Conservation (phyloP, 2,329 filamentous ascomycete species). For the Hypoxylon sp. region DNA sequence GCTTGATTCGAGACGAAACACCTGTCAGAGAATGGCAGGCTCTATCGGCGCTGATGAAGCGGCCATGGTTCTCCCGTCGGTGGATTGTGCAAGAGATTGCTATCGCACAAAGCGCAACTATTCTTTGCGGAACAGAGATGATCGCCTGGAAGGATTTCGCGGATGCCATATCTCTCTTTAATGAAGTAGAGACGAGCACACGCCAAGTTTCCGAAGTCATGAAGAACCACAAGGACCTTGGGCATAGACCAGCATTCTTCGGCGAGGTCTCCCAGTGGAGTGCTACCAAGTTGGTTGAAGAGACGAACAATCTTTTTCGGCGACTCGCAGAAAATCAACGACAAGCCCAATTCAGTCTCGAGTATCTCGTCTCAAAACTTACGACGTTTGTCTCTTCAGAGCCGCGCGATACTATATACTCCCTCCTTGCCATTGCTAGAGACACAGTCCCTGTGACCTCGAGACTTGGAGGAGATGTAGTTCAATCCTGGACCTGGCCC, state of each 20-base stretch:
- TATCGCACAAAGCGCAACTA: slow-evolving; percentile 52
- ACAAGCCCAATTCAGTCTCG: slow-evolving; percentile 29
- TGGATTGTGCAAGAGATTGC: slow-evolving; percentile 63
- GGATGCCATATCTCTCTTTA: slow-evolving; percentile 57
- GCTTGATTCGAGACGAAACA: slow-evolving; percentile 46
- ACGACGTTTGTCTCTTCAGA: slow-evolving; percentile 33
- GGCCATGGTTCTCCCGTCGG: slow-evolving; percentile 58
- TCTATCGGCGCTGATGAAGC: slow-evolving; percentile 56
- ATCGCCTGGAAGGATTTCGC: slow-evolving; percentile 58
- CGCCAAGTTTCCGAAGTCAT: slow-evolving; percentile 46
- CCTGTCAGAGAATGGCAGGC: slow-evolving; percentile 52
- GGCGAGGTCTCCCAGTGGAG: slow-evolving; percentile 33
- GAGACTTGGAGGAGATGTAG: not conserved
- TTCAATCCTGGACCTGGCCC: slow-evolving; percentile 12
- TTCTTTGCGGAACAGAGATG: slow-evolving; percentile 57
- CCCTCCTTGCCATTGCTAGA: slow-evolving; percentile 37
- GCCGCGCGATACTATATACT: slow-evolving; percentile 39
- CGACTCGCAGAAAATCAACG: slow-evolving; percentile 19
- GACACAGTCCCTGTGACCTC: slow-evolving; percentile 19
- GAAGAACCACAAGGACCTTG: slow-evolving; percentile 26
- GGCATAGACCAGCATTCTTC: slow-evolving; percentile 33
- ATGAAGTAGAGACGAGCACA: slow-evolving; percentile 57
- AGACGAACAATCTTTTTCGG: slow-evolving; percentile 37
- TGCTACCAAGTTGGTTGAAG: slow-evolving; percentile 36
- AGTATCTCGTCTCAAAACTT: slow-evolving; percentile 38